Conservation (phyloP, 2,329 filamentous ascomycete species). For the Scorias spongiosa region DNA sequence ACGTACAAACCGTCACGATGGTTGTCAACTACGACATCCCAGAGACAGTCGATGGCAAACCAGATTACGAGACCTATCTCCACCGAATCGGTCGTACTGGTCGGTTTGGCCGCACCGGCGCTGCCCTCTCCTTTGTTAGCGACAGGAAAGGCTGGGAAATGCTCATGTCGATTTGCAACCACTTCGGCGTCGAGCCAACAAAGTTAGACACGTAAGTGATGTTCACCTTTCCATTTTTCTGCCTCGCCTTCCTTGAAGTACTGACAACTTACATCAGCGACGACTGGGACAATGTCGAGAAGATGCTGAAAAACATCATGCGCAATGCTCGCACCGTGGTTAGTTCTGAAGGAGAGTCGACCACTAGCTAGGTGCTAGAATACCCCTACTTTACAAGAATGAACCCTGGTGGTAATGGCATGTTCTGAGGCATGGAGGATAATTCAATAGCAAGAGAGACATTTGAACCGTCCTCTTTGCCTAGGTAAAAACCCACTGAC, state of each 20-base stretch:
- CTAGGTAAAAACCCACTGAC: too few species aligned
- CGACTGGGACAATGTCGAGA: slow-evolving; percentile 85
- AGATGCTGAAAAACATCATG: slow-evolving; percentile 65
- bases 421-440: background rate
- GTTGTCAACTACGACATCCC: slow-evolving; percentile 81
- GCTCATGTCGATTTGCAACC: slow-evolving; percentile 61
- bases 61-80: slow-evolving; percentile 68
- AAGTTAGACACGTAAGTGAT: slow-evolving; percentile 48
- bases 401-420: slow-evolving; percentile 1
- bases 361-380: background rate
- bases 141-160: slow-evolving; percentile 69
- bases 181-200: slow-evolving; percentile 68
- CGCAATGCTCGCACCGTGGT: slow-evolving; percentile 33
- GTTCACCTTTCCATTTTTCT: background rate
- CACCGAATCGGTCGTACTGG: slow-evolving; percentile 96
- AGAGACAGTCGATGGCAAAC: slow-evolving; percentile 44
- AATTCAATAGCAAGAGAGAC: too few species aligned
- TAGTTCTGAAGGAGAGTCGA: slow-evolving; percentile 1
- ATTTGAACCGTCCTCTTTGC: too few species aligned
- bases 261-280: slow-evolving; percentile 19
- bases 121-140: slow-evolving; percentile 88
- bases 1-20: slow-evolving; percentile 83
- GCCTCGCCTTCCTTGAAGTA: too few species aligned
- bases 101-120: slow-evolving; percentile 89
- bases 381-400: slow-evolving; percentile 2